phyloP scores from a whole-genome alignment of 2,329 filamentous ascomycete species.

The Pseudopyricularia javanii region DNA sequence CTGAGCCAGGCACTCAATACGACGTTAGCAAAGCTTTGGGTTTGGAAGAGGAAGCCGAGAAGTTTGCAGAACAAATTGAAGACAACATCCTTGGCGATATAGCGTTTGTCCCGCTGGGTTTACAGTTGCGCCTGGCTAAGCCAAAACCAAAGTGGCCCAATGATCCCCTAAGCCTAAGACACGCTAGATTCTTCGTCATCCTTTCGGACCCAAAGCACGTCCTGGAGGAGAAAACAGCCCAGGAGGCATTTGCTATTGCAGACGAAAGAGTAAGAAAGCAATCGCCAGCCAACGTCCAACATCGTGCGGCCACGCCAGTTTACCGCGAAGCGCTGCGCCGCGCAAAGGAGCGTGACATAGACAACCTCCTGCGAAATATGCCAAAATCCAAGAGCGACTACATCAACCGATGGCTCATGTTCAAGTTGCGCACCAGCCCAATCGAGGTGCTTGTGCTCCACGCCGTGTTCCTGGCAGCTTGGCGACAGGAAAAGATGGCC shows the following conservation, averaged over 20 bases:
- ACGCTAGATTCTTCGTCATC: slow-evolving; percentile 29
- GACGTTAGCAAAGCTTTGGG: slow-evolving; percentile 13
- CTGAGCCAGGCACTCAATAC: slow-evolving; percentile 24
- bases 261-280: slow-evolving; percentile 5
- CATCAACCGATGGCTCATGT: slow-evolving; percentile 40
- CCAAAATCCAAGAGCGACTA: slow-evolving; percentile 27
- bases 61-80: neutral
- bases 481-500: slow-evolving; percentile 14
- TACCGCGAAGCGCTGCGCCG: slow-evolving; percentile 20
- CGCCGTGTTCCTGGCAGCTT: slow-evolving; percentile 14
- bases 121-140: neutral
- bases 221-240: slow-evolving; percentile 22
- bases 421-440: slow-evolving; percentile 33
- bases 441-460: slow-evolving; percentile 31
- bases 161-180: slow-evolving; percentile 14
- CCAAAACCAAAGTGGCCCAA: neutral
- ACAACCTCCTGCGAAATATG: slow-evolving; percentile 24
- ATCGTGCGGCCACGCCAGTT: neutral
- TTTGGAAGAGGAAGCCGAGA: neutral
- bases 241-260: slow-evolving; percentile 26
- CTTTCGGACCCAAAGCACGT: slow-evolving; percentile 36
- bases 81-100: neutral
- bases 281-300: neutral
- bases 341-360: slow-evolving; percentile 35
- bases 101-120: neutral